Evolutionary conservation across 2,329 filamentous ascomycete genomes (phyloP), one percentile per base, ranked within the genome.

Genomic region (Fusarium liriodendri): DNA sequence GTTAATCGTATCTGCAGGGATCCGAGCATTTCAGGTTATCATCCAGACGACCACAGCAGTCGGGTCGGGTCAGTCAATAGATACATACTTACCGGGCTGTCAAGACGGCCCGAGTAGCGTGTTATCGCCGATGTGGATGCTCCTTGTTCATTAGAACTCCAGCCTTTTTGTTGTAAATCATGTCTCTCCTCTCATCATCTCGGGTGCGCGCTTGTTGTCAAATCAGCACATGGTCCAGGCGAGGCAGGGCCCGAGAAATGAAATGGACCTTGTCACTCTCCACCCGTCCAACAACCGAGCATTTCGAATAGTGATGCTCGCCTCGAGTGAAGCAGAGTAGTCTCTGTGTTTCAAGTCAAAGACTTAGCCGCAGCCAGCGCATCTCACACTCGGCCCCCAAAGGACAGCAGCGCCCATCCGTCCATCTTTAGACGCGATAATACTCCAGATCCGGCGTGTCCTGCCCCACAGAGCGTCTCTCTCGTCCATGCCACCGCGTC

Each of bases 171-270:
- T 29, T 52, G 47, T 13, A n/a, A 29, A 52, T 52, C 47, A 54
- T 54, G 47, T 33, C 59, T 52, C 25, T 55, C 29, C 45, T 45
- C 45, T 22, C 57, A 66, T 67, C 50, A 63, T 69, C 40, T 70
- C 54, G 14, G 40, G 20, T n/a, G 35, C 58, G 58, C 65, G 65
- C 65, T 66, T 69, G 42, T 66, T 42, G 32, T 72, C 64, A 27
- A 69, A 72, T 65, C 68, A 72, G 58, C 64, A 52, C 25, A 71
- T 22, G 40, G 27, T 35, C n/a, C 14, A 64, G 38, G 32, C 45
- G 35, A 61, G 69, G 69, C 11, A 60, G 68, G 64, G 10, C 38
- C 40, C 35, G 50, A 45, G 22, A 65, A 60, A 60, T 45, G 40
- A 61, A 27, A 60, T 60, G 57, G 57, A 8, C 37, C 22, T 18